Evolutionary conservation across 768 basidiomycete genomes (phyloP).

Genomic region (Pleurotus salmoneostramineus): DNA sequence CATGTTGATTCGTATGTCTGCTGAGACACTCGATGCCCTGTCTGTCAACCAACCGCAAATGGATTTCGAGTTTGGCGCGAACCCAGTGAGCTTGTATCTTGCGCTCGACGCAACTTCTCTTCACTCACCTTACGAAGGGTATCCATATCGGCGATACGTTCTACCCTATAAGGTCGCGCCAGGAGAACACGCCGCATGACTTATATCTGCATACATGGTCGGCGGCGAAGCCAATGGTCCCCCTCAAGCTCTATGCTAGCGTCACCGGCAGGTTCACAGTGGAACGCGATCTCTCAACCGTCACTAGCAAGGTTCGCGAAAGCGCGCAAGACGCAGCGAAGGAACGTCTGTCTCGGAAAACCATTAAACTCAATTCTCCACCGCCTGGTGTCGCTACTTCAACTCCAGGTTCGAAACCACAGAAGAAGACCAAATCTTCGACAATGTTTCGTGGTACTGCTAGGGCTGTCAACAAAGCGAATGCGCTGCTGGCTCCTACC

Average conservation of each 20-base stretch:
- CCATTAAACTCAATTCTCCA: constrained; percentile 46
- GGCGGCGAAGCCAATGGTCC: constrained; percentile 52
- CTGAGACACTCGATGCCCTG: constrained; percentile 68
- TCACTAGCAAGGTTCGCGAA: constrained; percentile 43
- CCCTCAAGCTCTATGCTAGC: constrained; percentile 71
- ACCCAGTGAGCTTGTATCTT: constrained; percentile 41
- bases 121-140: constrained; percentile 36
- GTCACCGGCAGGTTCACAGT: constrained; percentile 72
- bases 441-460: constrained; percentile 35
- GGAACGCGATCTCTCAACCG: constrained; percentile 51
- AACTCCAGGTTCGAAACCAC: constrained; percentile 17
- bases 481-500: constrained; percentile 21
- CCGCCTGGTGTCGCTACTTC: constrained; percentile 25
- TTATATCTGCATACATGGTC: constrained; percentile 66
- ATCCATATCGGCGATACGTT: constrained; percentile 62
- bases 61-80: constrained; percentile 59
- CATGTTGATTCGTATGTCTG: constrained; percentile 73
- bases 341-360: constrained; percentile 38
- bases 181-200: constrained; percentile 61
- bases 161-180: constrained; percentile 53
- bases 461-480: constrained; percentile 22
- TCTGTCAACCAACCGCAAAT: constrained; percentile 43
- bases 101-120: background rate
- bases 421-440: constrained; percentile 30
- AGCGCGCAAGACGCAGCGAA: constrained; percentile 39